Percentiles rank a stretch among this genome's conserved stretches.
phyloP scores from a whole-genome alignment of 768 basidiomycete genomes.

The Termitomyces sp. region DNA sequence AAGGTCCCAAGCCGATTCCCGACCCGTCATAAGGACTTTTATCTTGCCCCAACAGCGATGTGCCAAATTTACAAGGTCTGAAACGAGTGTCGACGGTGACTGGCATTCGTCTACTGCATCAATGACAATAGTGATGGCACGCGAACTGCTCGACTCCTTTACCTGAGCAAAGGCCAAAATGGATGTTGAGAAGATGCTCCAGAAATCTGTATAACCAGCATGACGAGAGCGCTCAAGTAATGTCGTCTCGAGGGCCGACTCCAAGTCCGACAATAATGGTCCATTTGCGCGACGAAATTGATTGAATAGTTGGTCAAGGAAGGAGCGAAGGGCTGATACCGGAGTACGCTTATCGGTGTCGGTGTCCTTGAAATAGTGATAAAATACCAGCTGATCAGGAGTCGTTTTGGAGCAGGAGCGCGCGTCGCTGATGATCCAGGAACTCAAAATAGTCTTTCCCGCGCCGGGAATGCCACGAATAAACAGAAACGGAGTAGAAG shows the following conservation, averaged over 20 bases:
- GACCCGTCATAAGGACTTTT: conserved; percentile 1
- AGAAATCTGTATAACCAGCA: not conserved
- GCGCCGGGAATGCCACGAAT: conserved; percentile 6
- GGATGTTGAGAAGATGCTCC: not conserved
- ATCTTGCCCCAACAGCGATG: not conserved
- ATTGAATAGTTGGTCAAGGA: not conserved
- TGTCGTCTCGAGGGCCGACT: not conserved
- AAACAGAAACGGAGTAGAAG: not conserved
- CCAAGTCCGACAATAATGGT: not conserved
- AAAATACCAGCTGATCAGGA: not conserved
- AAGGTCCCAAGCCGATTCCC: not conserved
- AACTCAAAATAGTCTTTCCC: conserved; percentile 9
- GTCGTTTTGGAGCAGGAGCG: not conserved
- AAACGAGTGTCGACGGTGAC: not conserved
- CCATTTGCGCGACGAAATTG: not conserved
- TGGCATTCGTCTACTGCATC: conserved; percentile 11
- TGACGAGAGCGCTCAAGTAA: not conserved
- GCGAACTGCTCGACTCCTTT: not conserved
- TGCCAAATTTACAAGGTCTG: not conserved
- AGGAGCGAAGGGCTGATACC: not conserved
- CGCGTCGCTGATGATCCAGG: conserved; percentile 4
- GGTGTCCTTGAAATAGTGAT: conserved; percentile 9
- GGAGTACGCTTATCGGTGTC: not conserved
- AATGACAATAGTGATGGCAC: not conserved
- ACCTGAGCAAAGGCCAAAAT: not conserved